These are phyloP conservation scores for Lecanicillium sp. DNA, from an alignment of 2,329 filamentous ascomycete species.

Conservation along the genomic window DNA sequence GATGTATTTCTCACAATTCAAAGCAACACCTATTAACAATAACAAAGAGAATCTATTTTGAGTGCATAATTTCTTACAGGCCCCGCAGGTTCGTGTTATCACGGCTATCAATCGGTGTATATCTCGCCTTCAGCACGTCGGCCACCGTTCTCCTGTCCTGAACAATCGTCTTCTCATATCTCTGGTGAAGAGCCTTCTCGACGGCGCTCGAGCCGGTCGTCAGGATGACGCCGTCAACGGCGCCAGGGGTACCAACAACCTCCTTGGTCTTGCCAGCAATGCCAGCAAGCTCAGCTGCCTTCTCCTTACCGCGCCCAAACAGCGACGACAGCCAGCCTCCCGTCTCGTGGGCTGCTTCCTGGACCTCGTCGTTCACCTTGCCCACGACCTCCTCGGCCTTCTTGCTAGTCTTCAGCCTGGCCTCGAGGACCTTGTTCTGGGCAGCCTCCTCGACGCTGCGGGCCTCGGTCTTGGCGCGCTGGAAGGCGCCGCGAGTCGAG, in stretches of 20 bases:
- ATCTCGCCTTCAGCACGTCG: constrained; percentile 50
- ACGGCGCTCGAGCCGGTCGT: constrained; percentile 30
- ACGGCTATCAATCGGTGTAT: constrained; percentile 41
- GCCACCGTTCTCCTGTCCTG: constrained; percentile 43
- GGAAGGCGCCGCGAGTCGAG: constrained; percentile 32
- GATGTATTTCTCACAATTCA: too few species aligned
- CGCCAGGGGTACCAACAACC: constrained; percentile 29
- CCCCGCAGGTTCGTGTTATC: constrained; percentile 40
- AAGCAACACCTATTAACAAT: background rate
- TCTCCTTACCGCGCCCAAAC: constrained; percentile 37
- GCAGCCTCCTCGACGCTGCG: constrained; percentile 23
- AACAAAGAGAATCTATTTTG: constrained; percentile 13
- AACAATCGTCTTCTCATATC: constrained; percentile 40
- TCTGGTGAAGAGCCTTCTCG: constrained; percentile 45
- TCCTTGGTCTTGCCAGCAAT: constrained; percentile 34
- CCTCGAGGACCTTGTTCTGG: constrained; percentile 24
- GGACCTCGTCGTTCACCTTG: constrained; percentile 23
- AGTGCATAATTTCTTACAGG: constrained; percentile 20
- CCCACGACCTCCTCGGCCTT: constrained; percentile 18
- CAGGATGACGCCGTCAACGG: constrained; percentile 21
- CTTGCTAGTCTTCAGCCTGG: constrained; percentile 21
- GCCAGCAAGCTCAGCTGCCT: constrained; percentile 31
- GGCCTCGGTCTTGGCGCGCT: constrained; percentile 24
- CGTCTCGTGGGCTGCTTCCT: constrained; percentile 28
- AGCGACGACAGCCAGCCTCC: constrained; percentile 32